A percentile compares a stretch with the other conserved stretches of the same genome.
phyloP scores from a whole-genome alignment of 1,284 basidiomycete genomes.

The Pseudozyma hubeiensis region DNA sequence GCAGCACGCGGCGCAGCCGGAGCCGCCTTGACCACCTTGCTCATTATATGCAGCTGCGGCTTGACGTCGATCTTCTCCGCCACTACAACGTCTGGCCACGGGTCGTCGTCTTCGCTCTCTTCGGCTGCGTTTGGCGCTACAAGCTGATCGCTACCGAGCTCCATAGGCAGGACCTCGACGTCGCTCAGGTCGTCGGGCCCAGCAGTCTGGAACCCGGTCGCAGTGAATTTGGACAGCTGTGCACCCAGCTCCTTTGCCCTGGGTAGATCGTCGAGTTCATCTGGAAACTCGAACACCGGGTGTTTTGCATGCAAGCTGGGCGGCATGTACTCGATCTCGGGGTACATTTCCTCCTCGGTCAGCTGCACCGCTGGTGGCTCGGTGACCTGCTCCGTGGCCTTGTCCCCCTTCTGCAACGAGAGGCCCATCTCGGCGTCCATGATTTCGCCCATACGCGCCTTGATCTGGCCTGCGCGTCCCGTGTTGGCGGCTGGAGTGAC shows the following conservation, averaged over 20 bases:
- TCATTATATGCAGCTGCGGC: not conserved
- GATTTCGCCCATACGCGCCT: slow-evolving; percentile 59
- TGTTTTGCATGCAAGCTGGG: slow-evolving; percentile 36
- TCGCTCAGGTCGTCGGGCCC: slow-evolving; percentile 31
- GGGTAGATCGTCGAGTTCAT: slow-evolving; percentile 54
- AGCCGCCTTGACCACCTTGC: not conserved
- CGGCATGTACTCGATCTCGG: slow-evolving; percentile 61
- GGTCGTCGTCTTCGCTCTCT: slow-evolving; percentile 39
- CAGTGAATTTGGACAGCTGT: slow-evolving; percentile 27
- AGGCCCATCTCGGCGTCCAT: slow-evolving; percentile 51
- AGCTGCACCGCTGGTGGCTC: slow-evolving; percentile 26
- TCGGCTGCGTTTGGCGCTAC: not conserved
- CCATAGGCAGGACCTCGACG: slow-evolving; percentile 21
- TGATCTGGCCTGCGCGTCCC: slow-evolving; percentile 60
- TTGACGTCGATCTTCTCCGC: not conserved
- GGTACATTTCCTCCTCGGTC: slow-evolving; percentile 61
- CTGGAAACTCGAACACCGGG: slow-evolving; percentile 51
- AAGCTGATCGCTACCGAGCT: slow-evolving; percentile 5
- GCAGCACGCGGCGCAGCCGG: not conserved
- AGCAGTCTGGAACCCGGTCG: slow-evolving; percentile 16
- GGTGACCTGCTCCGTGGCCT: slow-evolving; percentile 20
- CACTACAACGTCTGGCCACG: slow-evolving; percentile 41
- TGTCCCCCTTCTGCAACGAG: slow-evolving; percentile 32
- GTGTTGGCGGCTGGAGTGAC: slow-evolving; percentile 62
- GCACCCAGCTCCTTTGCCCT: slow-evolving; percentile 45